Evolutionary conservation across 2,329 filamentous ascomycete species (phyloP).

Genomic region (Penicillium sp.): DNA sequence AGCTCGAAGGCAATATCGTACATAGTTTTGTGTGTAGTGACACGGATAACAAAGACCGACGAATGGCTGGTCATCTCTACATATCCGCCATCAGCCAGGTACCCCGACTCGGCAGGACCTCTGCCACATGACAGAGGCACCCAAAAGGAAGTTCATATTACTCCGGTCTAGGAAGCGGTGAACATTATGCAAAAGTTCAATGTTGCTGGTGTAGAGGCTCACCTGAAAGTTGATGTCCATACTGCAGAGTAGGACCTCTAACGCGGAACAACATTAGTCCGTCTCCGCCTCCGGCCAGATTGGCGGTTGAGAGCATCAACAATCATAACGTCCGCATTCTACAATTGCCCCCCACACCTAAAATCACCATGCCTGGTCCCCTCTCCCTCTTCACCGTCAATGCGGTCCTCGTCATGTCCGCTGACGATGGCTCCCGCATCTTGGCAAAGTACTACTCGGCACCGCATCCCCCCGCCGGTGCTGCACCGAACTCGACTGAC

Average conservation of each 20-base stretch:
- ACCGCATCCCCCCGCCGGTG: constrained; percentile 62
- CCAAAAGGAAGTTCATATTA: neutral
- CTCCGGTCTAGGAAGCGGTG: neutral
- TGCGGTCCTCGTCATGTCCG: constrained; percentile 72
- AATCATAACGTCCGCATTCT: constrained; percentile 6
- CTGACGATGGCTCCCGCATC: constrained; percentile 85
- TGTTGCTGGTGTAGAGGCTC: too few relatives aligned
- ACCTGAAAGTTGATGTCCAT: too few relatives aligned
- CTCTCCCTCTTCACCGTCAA: constrained; percentile 74
- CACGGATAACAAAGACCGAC: neutral
- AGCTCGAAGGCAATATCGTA: neutral
- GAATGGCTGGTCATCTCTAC: neutral
- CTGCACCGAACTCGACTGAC: constrained; percentile 53
- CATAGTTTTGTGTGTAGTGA: neutral
- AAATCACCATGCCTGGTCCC: constrained; percentile 62
- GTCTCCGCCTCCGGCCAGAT: constrained; percentile 26
- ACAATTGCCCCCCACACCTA: constrained; percentile 15
- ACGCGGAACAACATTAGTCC: constrained; percentile 25
- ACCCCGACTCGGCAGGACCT: neutral
- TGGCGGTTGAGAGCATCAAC: constrained; percentile 25
- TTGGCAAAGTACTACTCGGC: constrained; percentile 89
- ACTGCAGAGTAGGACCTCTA: neutral
- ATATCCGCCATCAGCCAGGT: too few relatives aligned
- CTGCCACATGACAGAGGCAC: too few relatives aligned
- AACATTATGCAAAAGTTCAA: too few relatives aligned